A percentile compares a stretch with the other conserved stretches of the same genome.
These are phyloP conservation scores for Acanthamoeba quina DNA, from an alignment of 208 protist species.

Conservation along the genomic window DNA sequence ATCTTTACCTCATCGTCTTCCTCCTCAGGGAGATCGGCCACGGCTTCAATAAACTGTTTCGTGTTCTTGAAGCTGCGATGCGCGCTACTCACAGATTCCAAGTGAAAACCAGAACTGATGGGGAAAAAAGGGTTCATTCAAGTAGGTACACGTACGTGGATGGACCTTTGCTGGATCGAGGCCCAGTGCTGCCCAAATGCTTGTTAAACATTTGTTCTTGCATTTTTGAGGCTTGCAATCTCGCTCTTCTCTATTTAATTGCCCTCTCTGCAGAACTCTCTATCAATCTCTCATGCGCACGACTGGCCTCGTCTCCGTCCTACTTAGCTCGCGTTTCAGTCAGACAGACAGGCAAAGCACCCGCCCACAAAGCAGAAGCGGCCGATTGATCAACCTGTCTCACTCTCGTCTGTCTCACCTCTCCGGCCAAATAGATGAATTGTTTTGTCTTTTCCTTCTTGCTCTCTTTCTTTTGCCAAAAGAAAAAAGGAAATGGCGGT, in stretches of 20 bases:
- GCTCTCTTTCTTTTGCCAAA: too few species aligned
- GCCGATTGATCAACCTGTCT: not conserved
- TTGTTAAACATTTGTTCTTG: slow-evolving; percentile 32
- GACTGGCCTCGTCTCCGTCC: too few species aligned
- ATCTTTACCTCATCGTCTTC: not conserved
- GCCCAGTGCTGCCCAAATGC: slow-evolving; percentile 13
- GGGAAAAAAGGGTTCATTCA: not conserved
- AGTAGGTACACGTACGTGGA: not conserved
- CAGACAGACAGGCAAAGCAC: not conserved
- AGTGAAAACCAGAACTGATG: not conserved
- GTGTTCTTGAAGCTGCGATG: slow-evolving; percentile 69
- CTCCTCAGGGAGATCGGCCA: slow-evolving; percentile 35
- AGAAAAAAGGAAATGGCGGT: not conserved
- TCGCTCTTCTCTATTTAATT: too few species aligned
- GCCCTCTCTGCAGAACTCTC: too few species aligned
- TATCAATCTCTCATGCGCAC: too few species aligned
- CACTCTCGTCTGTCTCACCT: not conserved
- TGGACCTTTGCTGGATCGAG: not conserved
- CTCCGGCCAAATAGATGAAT: not conserved
- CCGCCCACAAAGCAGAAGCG: not conserved
- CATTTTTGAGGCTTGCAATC: not conserved
- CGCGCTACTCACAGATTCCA: not conserved
- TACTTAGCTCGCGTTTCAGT: too few species aligned
- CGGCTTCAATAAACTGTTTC: slow-evolving; percentile 61
- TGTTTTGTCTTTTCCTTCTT: not conserved